Percentiles rank a stretch among this genome's conserved stretches.
phyloP scores from a whole-genome alignment of 495 filamentous ascomycete genomes.

The Aspergillus mulundensis region DNA sequence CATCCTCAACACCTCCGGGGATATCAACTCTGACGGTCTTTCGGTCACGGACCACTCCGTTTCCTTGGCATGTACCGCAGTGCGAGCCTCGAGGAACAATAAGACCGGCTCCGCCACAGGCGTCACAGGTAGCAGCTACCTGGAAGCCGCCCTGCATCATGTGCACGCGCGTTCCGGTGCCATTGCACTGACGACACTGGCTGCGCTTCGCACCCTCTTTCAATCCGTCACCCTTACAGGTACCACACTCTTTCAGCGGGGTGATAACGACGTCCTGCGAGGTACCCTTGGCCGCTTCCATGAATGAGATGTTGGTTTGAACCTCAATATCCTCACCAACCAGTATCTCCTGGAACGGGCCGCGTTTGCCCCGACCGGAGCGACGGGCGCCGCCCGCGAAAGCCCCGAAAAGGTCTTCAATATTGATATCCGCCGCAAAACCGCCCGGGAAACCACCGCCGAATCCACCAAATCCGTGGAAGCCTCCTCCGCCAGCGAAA shows the following conservation, averaged over 20 bases:
- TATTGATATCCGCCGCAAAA: slow-evolving; percentile 73
- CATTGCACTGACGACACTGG: slow-evolving; percentile 75
- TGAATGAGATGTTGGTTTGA: slow-evolving; percentile 85
- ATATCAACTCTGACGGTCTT: slow-evolving; percentile 85
- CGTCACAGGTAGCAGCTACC: slow-evolving; percentile 81
- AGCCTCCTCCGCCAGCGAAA: slow-evolving; percentile 52
- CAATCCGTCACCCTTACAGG: slow-evolving; percentile 77
- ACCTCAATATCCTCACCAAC: slow-evolving; percentile 94
- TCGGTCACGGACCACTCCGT: slow-evolving; percentile 71
- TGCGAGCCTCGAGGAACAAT: slow-evolving; percentile 70
- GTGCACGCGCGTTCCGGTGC: slow-evolving; percentile 81
- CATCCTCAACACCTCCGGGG: slow-evolving; percentile 90
- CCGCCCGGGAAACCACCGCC: slow-evolving; percentile 50
- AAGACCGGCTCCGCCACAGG: slow-evolving; percentile 73
- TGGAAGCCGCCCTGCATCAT: slow-evolving; percentile 91
- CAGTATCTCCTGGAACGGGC: slow-evolving; percentile 69
- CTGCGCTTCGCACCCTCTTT: slow-evolving; percentile 71
- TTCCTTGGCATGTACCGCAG: slow-evolving; percentile 72
- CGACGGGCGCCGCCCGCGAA: slow-evolving; percentile 67
- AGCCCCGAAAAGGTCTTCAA: slow-evolving; percentile 90
- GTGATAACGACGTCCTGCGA: slow-evolving; percentile 73
- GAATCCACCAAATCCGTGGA: slow-evolving; percentile 55
- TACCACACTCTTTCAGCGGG: slow-evolving; percentile 72
- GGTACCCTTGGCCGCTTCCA: slow-evolving; percentile 90
- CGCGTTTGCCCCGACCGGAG: slow-evolving; percentile 49